phyloP scores from a whole-genome alignment of 1,284 basidiomycete species.

The Ceratobasidium sp. region DNA sequence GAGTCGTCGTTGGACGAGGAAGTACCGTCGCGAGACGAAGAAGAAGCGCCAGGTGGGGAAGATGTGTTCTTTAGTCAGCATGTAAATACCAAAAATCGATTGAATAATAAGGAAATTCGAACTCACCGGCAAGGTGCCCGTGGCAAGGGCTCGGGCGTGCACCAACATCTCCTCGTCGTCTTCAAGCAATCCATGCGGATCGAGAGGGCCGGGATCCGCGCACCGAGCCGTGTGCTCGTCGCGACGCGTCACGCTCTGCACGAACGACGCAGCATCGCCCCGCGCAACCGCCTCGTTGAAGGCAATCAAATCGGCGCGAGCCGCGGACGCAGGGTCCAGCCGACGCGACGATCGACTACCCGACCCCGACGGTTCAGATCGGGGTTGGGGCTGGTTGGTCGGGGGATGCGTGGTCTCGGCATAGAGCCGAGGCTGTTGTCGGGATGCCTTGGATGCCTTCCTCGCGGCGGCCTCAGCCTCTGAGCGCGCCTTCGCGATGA shows the following conservation, averaged over 20 bases:
- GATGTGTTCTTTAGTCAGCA: too few species aligned
- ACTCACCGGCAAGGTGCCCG: conserved; percentile 8
- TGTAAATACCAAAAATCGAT: too few species aligned
- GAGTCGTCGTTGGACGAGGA: too few species aligned
- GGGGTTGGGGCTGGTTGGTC: not conserved
- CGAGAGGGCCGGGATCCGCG: not conserved
- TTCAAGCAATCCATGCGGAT: not conserved
- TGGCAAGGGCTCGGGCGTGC: not conserved
- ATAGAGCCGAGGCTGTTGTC: not conserved
- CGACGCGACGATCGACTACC: not conserved
- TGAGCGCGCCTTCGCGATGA: not conserved
- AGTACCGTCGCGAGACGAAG: not conserved
- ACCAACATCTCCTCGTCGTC: not conserved
- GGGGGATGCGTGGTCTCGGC: not conserved
- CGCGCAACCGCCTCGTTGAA: not conserved
- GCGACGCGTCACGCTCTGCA: not conserved
- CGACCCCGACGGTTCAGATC: not conserved
- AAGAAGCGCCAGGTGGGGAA: too few species aligned
- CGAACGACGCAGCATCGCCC: not conserved
- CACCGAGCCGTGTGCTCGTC: not conserved
- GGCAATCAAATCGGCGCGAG: not conserved
- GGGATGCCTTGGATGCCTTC: too few species aligned
- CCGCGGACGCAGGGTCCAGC: not conserved
- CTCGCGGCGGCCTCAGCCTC: not conserved
- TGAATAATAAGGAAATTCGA: not conserved